Base-by-base conservation (phyloP, 129 eudicot species). In the Flaveria sonorensis region DNA sequence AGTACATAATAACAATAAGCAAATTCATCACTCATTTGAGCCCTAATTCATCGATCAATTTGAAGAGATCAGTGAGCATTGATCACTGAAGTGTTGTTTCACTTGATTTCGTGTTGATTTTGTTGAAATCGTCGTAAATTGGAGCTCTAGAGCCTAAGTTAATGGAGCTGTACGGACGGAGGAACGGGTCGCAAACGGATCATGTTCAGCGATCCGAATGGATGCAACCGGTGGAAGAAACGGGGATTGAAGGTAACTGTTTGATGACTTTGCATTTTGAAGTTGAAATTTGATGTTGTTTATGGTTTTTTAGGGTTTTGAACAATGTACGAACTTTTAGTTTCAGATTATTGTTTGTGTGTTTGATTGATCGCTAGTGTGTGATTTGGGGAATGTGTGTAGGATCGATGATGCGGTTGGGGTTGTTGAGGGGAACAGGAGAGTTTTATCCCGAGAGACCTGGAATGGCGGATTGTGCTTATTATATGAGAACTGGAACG, bases 161-260 rank as follows among this genome's bases (percentile, higher is more conserved):
- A 30, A 92, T 93, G 98, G 98, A 88, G 85, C 56, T 93, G 92
- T 93, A 90, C 95, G 98, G 94, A 76, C 85, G 81, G 30, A 70
- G 80, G 19, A 82, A 59, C 73, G 86, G 86, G 77, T 78, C 85
- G 14, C 82, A 83, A 23, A 5, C 82, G 76, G 93, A 86, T 57
- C 84, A 74, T 68, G 47, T 7, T 71, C 94, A 81, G 78, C 84
- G 68, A 74, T 57, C 75, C 18, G 92, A 84, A 73, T 92, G 97
- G 97, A 86, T 53, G 52, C 75, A 81, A 64, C 86, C 81, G 30
- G 83, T 66, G 23, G 52, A 82, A 2, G 87, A 86, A 69, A 81
- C 90, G n/a, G 96, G 93, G 24, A 73, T 88, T 47, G 88, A 87
- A 87, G 97, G 97, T 92, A 51, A 42, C 14, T 84, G 50, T 52